Evolutionary conservation across 768 basidiomycete genomes (phyloP), one percentile per base, ranked within the genome.

Genomic region (Kwoniella pini): DNA sequence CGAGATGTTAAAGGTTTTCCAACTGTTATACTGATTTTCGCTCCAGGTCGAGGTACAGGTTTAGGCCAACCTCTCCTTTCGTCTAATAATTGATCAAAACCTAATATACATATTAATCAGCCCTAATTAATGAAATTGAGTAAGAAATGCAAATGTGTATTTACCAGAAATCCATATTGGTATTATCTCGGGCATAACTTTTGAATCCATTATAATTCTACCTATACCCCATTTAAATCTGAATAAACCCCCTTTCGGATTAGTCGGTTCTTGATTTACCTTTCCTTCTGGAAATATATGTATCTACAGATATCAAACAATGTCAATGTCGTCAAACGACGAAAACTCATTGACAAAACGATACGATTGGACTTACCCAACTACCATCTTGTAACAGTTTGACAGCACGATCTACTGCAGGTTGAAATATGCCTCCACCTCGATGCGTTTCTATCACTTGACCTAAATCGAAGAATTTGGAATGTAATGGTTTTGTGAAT

Each of bases 221-320:
- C 90, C 90, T 92, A 94, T 81, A 59, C 94, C 94, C 94, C 94
- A 97, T 81, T 94, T 96, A 79, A 96, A 95, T 46, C 90, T 82
- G 6, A 86, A 82, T 52, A 96, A 78, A 6, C 78, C 67, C 55
- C 77, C 63, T 33, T 56, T 60, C 45, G 77, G 65, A 65, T 77
- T 63, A 42, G 64, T 57, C 9, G 62, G 68, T 17, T 62, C 84
- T 72, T 91, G 94, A 71, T 88, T 88, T 46, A 96, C 84, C 69
- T 88, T 89, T 22, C 93, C 91, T 79, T 96, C 94, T 3, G 89
- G 84, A 67, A 90, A 97, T 31, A 96, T 82, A 70, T 97, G 94
- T 17, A 97, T 82, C 93, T 95, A n/a, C n/a, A n/a, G n/a, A n/a
- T n/a, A n/a, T n/a, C n/a, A n/a, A n/a, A n/a, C n/a, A n/a, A n/a